phyloP scores from a whole-genome alignment of 1,284 basidiomycete species.

The Irpex sp. region DNA sequence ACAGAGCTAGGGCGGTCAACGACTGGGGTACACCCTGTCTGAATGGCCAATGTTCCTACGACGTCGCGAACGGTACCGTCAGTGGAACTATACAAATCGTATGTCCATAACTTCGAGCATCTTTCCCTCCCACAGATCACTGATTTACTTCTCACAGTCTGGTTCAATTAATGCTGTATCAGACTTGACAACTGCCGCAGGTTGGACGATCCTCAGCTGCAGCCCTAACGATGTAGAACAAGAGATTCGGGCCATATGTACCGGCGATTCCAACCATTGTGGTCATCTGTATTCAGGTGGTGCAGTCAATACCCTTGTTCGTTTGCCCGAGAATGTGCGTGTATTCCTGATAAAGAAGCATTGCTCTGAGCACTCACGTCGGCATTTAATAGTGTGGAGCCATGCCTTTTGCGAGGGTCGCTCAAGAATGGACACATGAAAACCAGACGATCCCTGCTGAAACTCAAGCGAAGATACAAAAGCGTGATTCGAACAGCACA shows the following conservation, averaged over 20 bases:
- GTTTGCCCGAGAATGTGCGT: conserved; percentile 46
- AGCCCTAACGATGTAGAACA: conserved; percentile 35
- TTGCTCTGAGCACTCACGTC: background rate
- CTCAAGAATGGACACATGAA: conserved; percentile 34
- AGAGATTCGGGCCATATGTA: conserved; percentile 47
- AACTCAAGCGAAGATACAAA: conserved; percentile 28
- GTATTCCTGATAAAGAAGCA: background rate
- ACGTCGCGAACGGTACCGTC: background rate
- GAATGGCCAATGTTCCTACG: conserved; percentile 1
- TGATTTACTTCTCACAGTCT: conserved; percentile 1
- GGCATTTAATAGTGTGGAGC: conserved; percentile 37
- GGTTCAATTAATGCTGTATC: conserved; percentile 41
- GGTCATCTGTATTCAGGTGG: conserved; percentile 42
- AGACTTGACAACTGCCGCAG: conserved; percentile 49
- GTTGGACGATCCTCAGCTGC: conserved; percentile 50
- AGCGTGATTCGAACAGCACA: conserved; percentile 27
- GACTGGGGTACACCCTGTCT: background rate
- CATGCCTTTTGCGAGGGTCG: conserved; percentile 49
- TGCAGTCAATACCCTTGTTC: conserved; percentile 47
- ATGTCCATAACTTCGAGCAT: background rate
- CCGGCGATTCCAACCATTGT: conserved; percentile 33
- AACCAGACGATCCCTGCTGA: conserved; percentile 38
- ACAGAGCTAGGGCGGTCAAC: background rate
- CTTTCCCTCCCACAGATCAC: background rate
- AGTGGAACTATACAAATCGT: background rate